Evolutionary conservation across 352 stramenopile genomes (phyloP).

Genomic region (Globisporangium orthogonon): DNA sequence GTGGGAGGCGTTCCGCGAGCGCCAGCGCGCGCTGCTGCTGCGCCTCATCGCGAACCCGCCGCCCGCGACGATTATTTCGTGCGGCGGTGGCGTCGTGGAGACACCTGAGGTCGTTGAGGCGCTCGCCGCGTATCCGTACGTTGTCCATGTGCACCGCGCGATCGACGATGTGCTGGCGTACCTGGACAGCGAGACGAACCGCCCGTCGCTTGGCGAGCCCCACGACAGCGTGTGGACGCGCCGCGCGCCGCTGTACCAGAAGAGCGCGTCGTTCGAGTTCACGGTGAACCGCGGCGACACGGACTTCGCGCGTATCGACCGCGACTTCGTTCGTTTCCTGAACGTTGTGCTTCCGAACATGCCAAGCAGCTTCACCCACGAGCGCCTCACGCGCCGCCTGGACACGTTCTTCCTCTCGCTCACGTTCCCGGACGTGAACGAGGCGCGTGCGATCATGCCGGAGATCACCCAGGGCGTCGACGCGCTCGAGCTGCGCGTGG

Average conservation of each 20-base stretch:
- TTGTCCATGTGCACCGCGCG: conserved; percentile 62
- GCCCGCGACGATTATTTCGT: conserved; percentile 69
- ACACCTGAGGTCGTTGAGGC: conserved; percentile 52
- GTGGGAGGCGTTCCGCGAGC: conserved; percentile 75
- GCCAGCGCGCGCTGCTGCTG: conserved; percentile 53
- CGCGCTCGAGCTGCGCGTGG: conserved; percentile 94
- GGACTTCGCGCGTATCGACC: conserved; percentile 50
- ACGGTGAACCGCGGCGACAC: conserved; percentile 45
- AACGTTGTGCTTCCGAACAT: conserved; percentile 44
- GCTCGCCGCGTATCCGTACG: conserved; percentile 56
- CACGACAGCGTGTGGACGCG: conserved; percentile 55
- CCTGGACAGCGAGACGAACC: conserved; percentile 39
- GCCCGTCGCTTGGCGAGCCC: conserved; percentile 52
- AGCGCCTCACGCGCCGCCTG: conserved; percentile 23
- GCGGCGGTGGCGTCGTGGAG: conserved; percentile 80
- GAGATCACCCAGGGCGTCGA: conserved; percentile 84
- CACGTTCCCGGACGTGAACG: conserved; percentile 58
- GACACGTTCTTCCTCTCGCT: conserved; percentile 82
- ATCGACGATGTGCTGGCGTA: conserved; percentile 70
- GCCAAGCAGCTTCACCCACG: conserved; percentile 42
- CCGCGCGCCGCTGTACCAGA: conserved; percentile 48
- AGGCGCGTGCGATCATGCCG: conserved; percentile 33
- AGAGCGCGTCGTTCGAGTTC: conserved; percentile 54
- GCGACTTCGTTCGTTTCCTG: conserved; percentile 70
- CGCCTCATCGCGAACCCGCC: conserved; percentile 54